These are phyloP conservation scores for Acanthamoeba lenticulata DNA, from an alignment of 208 protist genomes.

Conservation along the genomic window DNA sequence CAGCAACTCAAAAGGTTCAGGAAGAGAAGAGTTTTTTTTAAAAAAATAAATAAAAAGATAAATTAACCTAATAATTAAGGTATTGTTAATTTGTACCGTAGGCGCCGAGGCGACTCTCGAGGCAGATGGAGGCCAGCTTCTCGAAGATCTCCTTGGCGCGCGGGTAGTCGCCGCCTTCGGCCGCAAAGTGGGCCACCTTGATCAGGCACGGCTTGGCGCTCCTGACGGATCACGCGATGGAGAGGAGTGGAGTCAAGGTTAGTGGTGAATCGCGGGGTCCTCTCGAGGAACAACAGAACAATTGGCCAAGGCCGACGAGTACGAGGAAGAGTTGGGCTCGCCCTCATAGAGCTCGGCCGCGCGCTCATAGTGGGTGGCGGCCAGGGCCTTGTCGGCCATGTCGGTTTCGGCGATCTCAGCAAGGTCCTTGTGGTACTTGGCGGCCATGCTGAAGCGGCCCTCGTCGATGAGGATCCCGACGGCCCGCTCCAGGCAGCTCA, in stretches of 20 bases:
- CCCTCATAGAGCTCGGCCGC: not conserved
- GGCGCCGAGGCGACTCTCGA: not conserved
- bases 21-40: too few species aligned
- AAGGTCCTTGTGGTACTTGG: conserved; percentile 18
- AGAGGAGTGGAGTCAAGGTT: not conserved
- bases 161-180: not conserved
- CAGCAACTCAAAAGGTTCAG: too few species aligned
- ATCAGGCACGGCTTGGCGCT: not conserved
- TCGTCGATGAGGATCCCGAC: not conserved
- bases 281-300: not conserved
- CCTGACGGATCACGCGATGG: too few species aligned
- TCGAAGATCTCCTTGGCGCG: not conserved
- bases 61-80: too few species aligned
- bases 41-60: too few species aligned
- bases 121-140: not conserved
- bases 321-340: not conserved
- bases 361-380: not conserved
- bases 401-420: not conserved
- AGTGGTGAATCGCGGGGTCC: not conserved
- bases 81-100: not conserved
- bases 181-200: not conserved
- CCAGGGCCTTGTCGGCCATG: not conserved
- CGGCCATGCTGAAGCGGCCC: conserved; percentile 1
- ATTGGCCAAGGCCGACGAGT: not conserved
- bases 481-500: not conserved